Base-by-base conservation (phyloP, 2,329 filamentous ascomycete species). In the Hymenoscyphus infarciens region DNA sequence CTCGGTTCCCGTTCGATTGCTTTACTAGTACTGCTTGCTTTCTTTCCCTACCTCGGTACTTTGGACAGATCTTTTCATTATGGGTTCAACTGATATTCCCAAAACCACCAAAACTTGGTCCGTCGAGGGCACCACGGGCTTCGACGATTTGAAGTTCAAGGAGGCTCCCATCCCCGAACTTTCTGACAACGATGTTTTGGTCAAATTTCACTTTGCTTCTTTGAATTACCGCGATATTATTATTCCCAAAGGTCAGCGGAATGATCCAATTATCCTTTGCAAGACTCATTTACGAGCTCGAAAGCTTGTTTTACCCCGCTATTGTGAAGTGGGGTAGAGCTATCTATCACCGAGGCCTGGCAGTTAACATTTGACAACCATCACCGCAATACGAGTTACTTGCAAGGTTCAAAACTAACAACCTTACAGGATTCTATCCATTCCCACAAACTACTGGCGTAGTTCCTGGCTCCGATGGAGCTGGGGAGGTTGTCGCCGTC, bases 171-270 rank as follows among this genome's bases (percentile, higher is more conserved):
- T 75, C 11, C 69, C 67, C 33, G 69, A 80, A 63, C 64, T 83
- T 3, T 80, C 79, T 5, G 81, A 83, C 61, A 79, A 81, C 60
- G 82, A 85, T 62, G 81, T 85, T 19, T 77, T 85, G 10, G 81
- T 85, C 66, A 83, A 82, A 69, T 75, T 77, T 27, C 72, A 75
- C 57, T 74, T 74, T 27, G 76, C 75, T 10, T 77, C 76, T 31
- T 64, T 78, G 38, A 78, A 78, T 63, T 78, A 76, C 65, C 72
- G 76, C 45, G 76, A 78, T 62, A 63, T 78, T 52, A 69, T 74
- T 29, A 74, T 77, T 22, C 69, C 74, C 16, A 71, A 74, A 65
- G 72, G 74, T 71, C 65, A 60, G 57, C 45, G 22, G 27, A 15
- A 49, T 16, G n/a, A 33, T 2, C 10, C 27, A 42, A 15, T 11